Evolutionary conservation across 1,284 basidiomycete species (phyloP), one percentile per base, ranked within the genome.

Genomic region (Leccinum subfulvum): DNA sequence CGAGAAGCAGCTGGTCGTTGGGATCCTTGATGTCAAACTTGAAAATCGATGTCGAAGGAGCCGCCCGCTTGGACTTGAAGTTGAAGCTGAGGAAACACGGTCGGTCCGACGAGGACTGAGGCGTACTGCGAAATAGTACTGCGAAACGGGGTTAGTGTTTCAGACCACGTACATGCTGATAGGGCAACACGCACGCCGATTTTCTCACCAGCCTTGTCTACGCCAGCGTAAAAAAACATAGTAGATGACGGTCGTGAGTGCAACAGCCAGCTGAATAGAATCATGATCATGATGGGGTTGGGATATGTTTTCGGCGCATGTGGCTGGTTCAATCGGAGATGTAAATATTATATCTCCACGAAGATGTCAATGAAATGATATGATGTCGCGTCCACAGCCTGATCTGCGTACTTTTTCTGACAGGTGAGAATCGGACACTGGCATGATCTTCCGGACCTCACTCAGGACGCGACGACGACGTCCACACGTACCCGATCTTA

Each of bases 171-270:
- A 8, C n/a, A n/a, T n/a, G 49, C 28, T 6, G 10, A 26, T 55
- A 51, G n/a, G 56, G 14, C 7, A 51, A 18, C 62, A 61, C 53
- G 83, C 88, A 89, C 90, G 59, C 94, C 91, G 65, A 96, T 89
- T 82, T 96, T 96, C 78, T 96, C 94, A 52, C 90, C 90, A 1
- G 83, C 86, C 77, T 95, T 94, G 80, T 98, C 97, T n/a, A 97
- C 95, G 75, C 96, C 94, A 7, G 95, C 94, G 72, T 94, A 98
- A 79, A 96, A 99, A 78, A n/a, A n/a, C 97, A 99, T 61, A 92
- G 79, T 58, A 80, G 63, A 99, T 86, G 33, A 90, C 82, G 3
- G 95, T 95, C 1, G 97, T 98, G 56, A 99, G 79, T 0, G 97
- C 95, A 1, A 93, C 85, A n/a, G 79, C 79, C 55, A 44, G 61